A percentile compares a stretch with the other conserved stretches of the same genome.
phyloP scores from a whole-genome alignment of 2,329 filamentous ascomycete genomes.

The Aspergillus sp. region DNA sequence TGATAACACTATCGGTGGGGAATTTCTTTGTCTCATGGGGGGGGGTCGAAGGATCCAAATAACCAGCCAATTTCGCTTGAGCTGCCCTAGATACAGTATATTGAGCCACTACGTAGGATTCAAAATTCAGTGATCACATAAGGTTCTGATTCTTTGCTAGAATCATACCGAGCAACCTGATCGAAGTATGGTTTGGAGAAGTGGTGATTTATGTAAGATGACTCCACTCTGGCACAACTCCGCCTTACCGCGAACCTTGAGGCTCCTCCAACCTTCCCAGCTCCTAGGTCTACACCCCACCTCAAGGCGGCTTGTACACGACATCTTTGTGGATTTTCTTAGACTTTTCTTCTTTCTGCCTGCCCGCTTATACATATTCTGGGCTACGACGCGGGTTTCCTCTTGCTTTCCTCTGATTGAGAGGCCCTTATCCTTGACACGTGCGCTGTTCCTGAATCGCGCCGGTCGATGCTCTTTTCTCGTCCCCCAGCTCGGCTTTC shows the following conservation, averaged over 20 bases:
- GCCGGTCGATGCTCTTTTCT: slow-evolving; percentile 41
- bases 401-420: not conserved
- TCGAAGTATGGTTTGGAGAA: not conserved
- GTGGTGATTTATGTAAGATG: not conserved
- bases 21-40: not conserved
- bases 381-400: not conserved
- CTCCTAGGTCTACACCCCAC: not conserved
- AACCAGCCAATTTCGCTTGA: not conserved
- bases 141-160: not conserved
- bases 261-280: not conserved
- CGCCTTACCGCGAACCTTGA: not conserved
- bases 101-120: not conserved
- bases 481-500: slow-evolving; percentile 35
- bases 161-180: not conserved
- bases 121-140: not conserved
- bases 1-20: slow-evolving; percentile 27
- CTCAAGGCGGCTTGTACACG: not conserved
- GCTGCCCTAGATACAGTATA: not conserved
- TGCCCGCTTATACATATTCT: not conserved
- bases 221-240: not conserved
- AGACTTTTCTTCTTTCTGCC: not conserved
- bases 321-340: not conserved
- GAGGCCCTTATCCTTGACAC: not conserved
- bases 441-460: not conserved
- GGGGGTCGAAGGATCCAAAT: not conserved